Conservation (phyloP, 306 rosid genomes). For the Gleditsia sinensis region DNA sequence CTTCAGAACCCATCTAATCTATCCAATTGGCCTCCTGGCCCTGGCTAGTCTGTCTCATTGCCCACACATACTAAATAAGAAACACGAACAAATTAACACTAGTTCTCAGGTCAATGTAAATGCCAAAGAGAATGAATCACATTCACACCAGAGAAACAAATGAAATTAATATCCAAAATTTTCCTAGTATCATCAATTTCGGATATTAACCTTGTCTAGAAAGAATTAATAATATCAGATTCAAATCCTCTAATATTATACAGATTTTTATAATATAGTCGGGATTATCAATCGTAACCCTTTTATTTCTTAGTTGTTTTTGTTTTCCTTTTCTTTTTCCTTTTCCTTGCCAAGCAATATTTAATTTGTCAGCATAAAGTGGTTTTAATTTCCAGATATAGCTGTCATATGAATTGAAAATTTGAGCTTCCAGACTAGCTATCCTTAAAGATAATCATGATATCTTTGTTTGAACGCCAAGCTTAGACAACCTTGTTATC, state of each 20-base stretch:
- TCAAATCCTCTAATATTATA: not conserved
- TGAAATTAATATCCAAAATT: not conserved
- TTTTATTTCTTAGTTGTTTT: too few relatives aligned
- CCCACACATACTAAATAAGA: not conserved
- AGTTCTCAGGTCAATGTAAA: not conserved
- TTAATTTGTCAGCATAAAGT: not conserved
- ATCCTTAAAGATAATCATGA: constrained; percentile 9
- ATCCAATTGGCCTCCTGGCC: not conserved
- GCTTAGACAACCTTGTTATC: constrained; percentile 35
- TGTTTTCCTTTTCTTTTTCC: too few relatives aligned
- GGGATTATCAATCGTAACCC: not conserved
- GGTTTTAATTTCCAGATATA: not conserved
- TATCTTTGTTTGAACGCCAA: constrained; percentile 48
- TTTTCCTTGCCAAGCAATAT: too few relatives aligned
- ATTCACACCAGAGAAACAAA: not conserved
- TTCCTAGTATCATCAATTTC: not conserved
- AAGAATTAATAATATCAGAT: not conserved
- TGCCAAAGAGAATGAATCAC: not conserved
- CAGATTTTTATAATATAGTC: not conserved
- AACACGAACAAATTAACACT: not conserved
- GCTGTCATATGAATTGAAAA: constrained; percentile 23
- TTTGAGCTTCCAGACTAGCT: constrained; percentile 28
- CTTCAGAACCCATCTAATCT: not conserved
- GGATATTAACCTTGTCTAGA: not conserved
- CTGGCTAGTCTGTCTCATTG: not conserved